phyloP scores from a whole-genome alignment of 2,329 filamentous ascomycete genomes.

The Aspergillus sergii region DNA sequence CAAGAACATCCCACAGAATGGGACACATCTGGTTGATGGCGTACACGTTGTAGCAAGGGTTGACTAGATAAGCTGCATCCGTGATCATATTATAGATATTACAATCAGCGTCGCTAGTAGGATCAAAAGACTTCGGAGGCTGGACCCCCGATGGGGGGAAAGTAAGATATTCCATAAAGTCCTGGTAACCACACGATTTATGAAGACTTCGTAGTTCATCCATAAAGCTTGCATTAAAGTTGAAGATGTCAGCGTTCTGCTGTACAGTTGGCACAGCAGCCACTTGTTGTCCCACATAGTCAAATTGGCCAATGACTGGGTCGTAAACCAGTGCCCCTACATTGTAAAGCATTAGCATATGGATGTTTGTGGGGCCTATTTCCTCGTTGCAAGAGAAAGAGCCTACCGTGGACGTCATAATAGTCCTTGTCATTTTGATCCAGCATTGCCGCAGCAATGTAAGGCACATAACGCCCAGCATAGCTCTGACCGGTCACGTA shows the following conservation, averaged over 20 bases:
- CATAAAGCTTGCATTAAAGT: conserved; percentile 49
- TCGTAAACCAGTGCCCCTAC: conserved; percentile 68
- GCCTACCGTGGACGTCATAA: conserved; percentile 65
- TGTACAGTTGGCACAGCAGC: conserved; percentile 48
- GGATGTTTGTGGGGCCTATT: neutral
- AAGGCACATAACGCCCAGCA: conserved; percentile 70
- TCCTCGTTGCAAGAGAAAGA: neutral
- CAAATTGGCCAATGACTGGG: conserved; percentile 56
- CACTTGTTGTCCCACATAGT: conserved; percentile 36
- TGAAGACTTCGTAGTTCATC: conserved; percentile 44
- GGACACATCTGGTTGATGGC: conserved; percentile 74
- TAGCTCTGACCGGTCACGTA: conserved; percentile 77
- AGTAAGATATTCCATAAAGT: conserved; percentile 54
- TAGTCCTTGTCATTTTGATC: conserved; percentile 68
- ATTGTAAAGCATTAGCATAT: neutral
- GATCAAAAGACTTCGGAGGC: conserved; percentile 62
- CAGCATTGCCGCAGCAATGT: conserved; percentile 74
- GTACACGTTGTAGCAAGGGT: conserved; percentile 82
- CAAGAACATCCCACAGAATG: conserved; percentile 67
- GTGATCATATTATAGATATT: conserved; percentile 60
- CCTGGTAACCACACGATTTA: conserved; percentile 50
- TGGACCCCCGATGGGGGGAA: conserved; percentile 50
- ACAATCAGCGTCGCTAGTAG: conserved; percentile 52
- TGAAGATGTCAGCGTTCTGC: conserved; percentile 46
- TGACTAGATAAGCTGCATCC: conserved; percentile 57